Evolutionary conservation across 345 rosid genomes (phyloP).

Genomic region (Sisymbrium irio): DNA sequence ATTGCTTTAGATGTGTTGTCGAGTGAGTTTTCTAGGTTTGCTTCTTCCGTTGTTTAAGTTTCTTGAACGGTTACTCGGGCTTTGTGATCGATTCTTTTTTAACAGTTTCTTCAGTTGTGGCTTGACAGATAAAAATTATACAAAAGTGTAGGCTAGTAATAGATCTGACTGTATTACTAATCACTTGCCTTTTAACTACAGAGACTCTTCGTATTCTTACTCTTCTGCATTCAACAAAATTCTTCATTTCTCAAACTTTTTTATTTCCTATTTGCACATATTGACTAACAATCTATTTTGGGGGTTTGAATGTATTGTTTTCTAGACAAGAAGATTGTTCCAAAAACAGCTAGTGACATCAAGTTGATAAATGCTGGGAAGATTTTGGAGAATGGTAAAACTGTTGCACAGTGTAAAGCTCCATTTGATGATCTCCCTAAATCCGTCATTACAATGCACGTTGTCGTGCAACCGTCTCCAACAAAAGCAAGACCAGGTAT

Average conservation of each 20-base stretch:
- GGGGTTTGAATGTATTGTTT: slow-evolving; percentile 14
- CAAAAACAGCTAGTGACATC: slow-evolving; percentile 80
- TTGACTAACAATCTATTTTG: background rate
- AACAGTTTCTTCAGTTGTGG: background rate
- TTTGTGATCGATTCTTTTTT: background rate
- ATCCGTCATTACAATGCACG: slow-evolving; percentile 88
- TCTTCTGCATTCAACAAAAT: background rate
- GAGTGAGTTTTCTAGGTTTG: background rate
- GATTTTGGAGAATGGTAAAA: slow-evolving; percentile 79
- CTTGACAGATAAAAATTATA: background rate
- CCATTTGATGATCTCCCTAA: slow-evolving; percentile 77
- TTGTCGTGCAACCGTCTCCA: slow-evolving; percentile 80
- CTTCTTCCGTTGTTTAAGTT: background rate
- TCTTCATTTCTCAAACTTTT: background rate
- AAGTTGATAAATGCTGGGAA: slow-evolving; percentile 89
- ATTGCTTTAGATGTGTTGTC: background rate
- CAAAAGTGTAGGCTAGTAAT: background rate
- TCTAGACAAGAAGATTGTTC: slow-evolving; percentile 68
- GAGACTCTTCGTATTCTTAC: background rate
- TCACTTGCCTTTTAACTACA: background rate
- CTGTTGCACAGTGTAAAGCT: slow-evolving; percentile 77
- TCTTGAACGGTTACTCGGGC: background rate
- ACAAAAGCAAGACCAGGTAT: slow-evolving; percentile 66
- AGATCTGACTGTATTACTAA: background rate
- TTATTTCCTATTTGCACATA: background rate